Percentiles rank a stretch among this genome's conserved stretches.
phyloP scores from a whole-genome alignment of 805 yeast species.

The Wickerhamomyces rabaulensis region DNA sequence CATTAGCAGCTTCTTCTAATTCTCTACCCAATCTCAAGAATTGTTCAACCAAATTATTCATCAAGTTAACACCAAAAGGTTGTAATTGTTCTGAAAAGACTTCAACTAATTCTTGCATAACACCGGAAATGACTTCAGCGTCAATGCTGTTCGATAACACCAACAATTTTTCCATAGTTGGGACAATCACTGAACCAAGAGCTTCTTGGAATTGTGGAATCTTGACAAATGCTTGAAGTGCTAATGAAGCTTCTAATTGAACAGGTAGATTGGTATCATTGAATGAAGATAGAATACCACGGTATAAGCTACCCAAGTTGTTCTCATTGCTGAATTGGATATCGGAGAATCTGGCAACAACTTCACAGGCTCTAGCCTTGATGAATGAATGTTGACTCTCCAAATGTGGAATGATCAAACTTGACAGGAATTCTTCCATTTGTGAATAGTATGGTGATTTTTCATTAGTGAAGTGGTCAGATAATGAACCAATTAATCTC shows the following conservation, averaged over 20 bases:
- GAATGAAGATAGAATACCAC: constrained; percentile 40
- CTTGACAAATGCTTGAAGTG: constrained; percentile 72
- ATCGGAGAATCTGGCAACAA: constrained; percentile 58
- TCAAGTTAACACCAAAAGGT: constrained; percentile 79
- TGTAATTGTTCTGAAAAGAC: constrained; percentile 81
- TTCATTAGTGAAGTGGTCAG: constrained; percentile 49
- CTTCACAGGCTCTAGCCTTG: constrained; percentile 70
- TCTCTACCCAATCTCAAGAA: constrained; percentile 68
- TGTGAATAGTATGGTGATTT: constrained; percentile 54
- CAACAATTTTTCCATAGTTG: constrained; percentile 76
- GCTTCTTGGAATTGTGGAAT: constrained; percentile 64
- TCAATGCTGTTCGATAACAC: constrained; percentile 76
- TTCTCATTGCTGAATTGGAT: constrained; percentile 42
- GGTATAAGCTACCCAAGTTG: constrained; percentile 33
- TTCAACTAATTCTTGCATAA: constrained; percentile 94
- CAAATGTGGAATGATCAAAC: constrained; percentile 69
- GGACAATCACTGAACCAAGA: constrained; percentile 62
- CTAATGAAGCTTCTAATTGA: constrained; percentile 77
- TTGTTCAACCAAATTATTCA: constrained; percentile 62
- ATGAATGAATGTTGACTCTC: constrained; percentile 57
- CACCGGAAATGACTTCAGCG: constrained; percentile 79
- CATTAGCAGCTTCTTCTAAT: constrained; percentile 52
- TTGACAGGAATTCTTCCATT: constrained; percentile 63
- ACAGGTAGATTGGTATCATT: constrained; percentile 56
- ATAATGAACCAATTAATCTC: constrained; percentile 70